These are phyloP conservation scores for Diaporthe longicolla DNA, from an alignment of 2,329 filamentous ascomycete genomes.

Conservation along the genomic window DNA sequence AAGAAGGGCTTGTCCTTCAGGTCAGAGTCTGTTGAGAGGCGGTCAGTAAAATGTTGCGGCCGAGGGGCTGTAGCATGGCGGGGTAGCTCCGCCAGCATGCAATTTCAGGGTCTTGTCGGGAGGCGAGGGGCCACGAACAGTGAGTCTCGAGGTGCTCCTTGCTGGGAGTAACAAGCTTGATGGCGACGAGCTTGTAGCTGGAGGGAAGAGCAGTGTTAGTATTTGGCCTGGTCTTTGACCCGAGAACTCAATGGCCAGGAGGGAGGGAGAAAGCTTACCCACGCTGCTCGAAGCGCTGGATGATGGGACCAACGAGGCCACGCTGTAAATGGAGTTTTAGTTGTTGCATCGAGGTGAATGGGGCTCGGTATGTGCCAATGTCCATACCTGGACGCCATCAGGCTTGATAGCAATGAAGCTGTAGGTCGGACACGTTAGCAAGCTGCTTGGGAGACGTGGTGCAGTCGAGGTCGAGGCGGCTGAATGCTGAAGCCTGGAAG, in stretches of 20 bases:
- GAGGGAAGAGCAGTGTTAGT: slow-evolving; percentile 39
- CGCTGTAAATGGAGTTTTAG: slow-evolving; percentile 70
- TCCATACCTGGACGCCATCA: slow-evolving; percentile 94
- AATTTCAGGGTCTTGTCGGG: slow-evolving; percentile 11
- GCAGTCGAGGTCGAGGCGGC: slow-evolving; percentile 44
- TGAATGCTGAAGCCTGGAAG: no score
- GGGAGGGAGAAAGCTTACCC: slow-evolving; percentile 69
- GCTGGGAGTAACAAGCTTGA: slow-evolving; percentile 92
- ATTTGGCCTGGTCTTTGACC: not conserved
- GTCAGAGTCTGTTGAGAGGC: slow-evolving; percentile 76
- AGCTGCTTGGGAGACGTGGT: slow-evolving; percentile 6
- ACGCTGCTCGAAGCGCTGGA: slow-evolving; percentile 97
- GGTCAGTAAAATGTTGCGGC: slow-evolving; percentile 48
- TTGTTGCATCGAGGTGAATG: slow-evolving; percentile 12
- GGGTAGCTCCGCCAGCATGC: slow-evolving; percentile 37
- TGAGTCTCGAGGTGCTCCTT: slow-evolving; percentile 98
- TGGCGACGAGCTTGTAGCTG: slow-evolving; percentile 97
- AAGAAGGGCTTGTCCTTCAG: slow-evolving; percentile 97
- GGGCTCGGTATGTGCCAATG: slow-evolving; percentile 12
- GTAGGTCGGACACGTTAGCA: slow-evolving; percentile 46
- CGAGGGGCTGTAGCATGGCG: slow-evolving; percentile 35
- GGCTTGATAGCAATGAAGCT: slow-evolving; percentile 99
- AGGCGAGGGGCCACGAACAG: slow-evolving; percentile 68
- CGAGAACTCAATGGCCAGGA: slow-evolving; percentile 11
- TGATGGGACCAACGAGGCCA: slow-evolving; percentile 97